Evolutionary conservation across 805 yeast genomes (phyloP).

Genomic region (Pichia nanzhaoensis): DNA sequence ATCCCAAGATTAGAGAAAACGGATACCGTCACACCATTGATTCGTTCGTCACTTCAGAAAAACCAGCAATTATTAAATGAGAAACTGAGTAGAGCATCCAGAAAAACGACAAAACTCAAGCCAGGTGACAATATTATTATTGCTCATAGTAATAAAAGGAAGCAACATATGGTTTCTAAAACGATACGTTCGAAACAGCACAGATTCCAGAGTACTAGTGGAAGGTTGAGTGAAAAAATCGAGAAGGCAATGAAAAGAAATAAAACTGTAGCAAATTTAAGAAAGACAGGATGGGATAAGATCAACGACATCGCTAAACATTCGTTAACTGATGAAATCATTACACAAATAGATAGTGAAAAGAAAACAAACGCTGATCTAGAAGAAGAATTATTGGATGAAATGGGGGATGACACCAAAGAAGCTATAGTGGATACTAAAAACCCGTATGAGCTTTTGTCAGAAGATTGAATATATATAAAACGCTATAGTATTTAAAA

Average conservation of each 20-base stretch:
- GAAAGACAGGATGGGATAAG: constrained; percentile 70
- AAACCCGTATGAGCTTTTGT: constrained; percentile 24
- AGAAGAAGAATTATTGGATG: constrained; percentile 15
- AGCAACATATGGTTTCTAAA: constrained; percentile 23
- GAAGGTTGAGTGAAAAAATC: constrained; percentile 38
- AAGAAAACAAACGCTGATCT: constrained; percentile 15
- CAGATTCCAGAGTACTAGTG: constrained; percentile 15
- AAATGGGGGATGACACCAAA: constrained; percentile 14
- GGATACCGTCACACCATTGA: constrained; percentile 55
- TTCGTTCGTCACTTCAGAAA: constrained; percentile 53
- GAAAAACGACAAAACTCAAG: constrained; percentile 2
- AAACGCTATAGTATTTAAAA: not conserved
- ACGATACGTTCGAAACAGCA: constrained; percentile 18
- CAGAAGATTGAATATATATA: constrained; percentile 17
- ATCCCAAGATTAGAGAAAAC: constrained; percentile 56
- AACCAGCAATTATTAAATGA: constrained; percentile 56
- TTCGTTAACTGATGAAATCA: constrained; percentile 15
- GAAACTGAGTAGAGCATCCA: constrained; percentile 35
- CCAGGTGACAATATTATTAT: constrained; percentile 10
- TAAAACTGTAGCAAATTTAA: constrained; percentile 49
- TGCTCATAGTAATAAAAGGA: constrained; percentile 18
- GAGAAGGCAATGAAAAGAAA: constrained; percentile 60
- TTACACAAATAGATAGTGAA: constrained; percentile 12
- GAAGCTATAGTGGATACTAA: constrained; percentile 11
- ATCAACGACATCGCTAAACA: constrained; percentile 46